Base-by-base conservation (phyloP, 1,284 basidiomycete species). In the Sanguinoderma infundibulare region DNA sequence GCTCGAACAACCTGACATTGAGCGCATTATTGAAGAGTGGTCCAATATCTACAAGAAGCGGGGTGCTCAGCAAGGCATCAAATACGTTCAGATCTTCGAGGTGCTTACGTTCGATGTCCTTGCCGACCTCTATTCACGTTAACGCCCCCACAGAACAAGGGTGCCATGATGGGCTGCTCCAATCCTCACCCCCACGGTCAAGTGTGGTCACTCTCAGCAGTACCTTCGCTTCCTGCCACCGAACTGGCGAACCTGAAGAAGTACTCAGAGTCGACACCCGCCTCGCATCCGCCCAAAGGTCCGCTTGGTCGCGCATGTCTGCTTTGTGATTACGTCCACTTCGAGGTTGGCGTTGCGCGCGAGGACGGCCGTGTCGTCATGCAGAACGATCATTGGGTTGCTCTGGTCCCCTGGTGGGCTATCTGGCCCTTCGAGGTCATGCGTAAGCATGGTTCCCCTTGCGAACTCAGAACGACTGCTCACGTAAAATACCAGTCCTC, bases 131-230 rank as follows among this genome's bases (percentile, higher is more conserved):
- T 12, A 17, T 22, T 38, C 26, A 34, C 38, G 34, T 55, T 56
- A 9, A 58, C 42, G 20, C 24, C 12, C 53, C 1, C 32, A 22
- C 65, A 98, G 91, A 98, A 98, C 78, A 97, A 97, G 76, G 96
- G 96, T 6, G 79, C 89, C 2, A 95, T 96, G 79, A 98, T 98
- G 96, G 96, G 96, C 8, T 97, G 95, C 72, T 95, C 92, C 10
- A 98, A 98, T 71, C 95, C 96, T 22, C 96, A 98, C 72, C 95
- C 96, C 0, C 96, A 98, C 74, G 94, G 95, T 14, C 96, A 98
- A 77, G 87, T 91, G 15, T 97, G 95, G 94, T 92, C 91, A 1
- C 76, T 92, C 5, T 93, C 90, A 2, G 83, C 82, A 36, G 77
- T 95, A 5, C 95, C 95, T 1, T 85, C 88, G 10, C 76, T 92